Percentiles rank a stretch among this genome's conserved stretches.
These are phyloP conservation scores for Striga hermonthica DNA, from an alignment of 305 asterid species.

Conservation along the genomic window DNA sequence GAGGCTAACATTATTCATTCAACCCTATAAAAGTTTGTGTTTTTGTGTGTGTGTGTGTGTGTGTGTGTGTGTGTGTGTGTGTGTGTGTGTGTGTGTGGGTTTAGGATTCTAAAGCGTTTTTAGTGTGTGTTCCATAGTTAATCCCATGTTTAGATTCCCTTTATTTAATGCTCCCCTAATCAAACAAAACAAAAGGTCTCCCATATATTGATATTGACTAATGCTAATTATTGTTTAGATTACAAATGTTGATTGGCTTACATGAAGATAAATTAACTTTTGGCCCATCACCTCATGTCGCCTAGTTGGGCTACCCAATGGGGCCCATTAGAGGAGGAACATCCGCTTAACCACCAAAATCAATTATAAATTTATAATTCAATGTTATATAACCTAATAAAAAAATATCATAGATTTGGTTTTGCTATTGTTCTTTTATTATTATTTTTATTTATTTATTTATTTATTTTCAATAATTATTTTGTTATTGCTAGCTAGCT, in stretches of 20 bases:
- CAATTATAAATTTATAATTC: background rate
- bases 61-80: constrained; percentile 5
- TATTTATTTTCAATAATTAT: background rate
- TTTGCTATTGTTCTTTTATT: constrained; percentile 6
- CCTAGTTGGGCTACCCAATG: constrained; percentile 34
- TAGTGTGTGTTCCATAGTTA: constrained; percentile 22
- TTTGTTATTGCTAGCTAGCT: constrained; percentile 11
- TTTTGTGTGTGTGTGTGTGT: constrained; percentile 19
- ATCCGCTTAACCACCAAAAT: constrained; percentile 41
- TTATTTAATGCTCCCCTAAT: constrained; percentile 42
- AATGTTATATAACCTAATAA: constrained; percentile 43
- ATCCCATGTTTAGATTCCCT: constrained; percentile 35
- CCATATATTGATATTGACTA: constrained; percentile 32
- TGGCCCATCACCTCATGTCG: constrained; percentile 60
- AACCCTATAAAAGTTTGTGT: constrained; percentile 10
- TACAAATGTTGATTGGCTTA: constrained; percentile 42
- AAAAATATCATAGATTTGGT: constrained; percentile 10
- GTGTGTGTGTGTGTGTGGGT: constrained; percentile 21
- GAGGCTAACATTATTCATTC: constrained; percentile 5
- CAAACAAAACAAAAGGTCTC: constrained; percentile 35
- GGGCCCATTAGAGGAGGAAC: constrained; percentile 36
- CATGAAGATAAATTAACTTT: constrained; percentile 42
- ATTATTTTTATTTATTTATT: background rate
- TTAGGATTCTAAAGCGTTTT: constrained; percentile 8
- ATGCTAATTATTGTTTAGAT: constrained; percentile 17